Percentiles rank a stretch among this genome's conserved stretches.
phyloP scores from a whole-genome alignment of 73 alveolate species.

The Uronychia binucleata region DNA sequence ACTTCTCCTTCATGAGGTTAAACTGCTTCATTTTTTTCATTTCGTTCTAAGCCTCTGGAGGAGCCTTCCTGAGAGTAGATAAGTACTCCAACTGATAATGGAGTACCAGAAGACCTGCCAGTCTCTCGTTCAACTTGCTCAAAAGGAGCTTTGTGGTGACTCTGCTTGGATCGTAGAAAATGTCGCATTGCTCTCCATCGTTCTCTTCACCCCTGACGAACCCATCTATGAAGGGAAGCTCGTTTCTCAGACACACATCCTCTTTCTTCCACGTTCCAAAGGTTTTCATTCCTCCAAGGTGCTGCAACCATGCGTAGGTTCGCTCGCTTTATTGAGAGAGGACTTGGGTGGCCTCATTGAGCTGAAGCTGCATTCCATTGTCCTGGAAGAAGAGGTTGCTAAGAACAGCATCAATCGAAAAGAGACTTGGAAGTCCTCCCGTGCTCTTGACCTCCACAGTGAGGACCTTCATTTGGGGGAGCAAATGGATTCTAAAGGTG shows the following conservation, averaged over 20 bases:
- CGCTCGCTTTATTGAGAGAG: neutral
- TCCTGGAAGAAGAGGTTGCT: neutral
- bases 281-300: neutral
- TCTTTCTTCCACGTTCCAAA: neutral
- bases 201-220: neutral
- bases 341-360: neutral
- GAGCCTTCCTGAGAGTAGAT: neutral
- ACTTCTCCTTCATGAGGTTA: neutral
- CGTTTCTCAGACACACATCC: neutral
- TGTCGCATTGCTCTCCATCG: neutral
- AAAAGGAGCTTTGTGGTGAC: neutral
- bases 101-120: neutral
- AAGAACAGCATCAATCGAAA: neutral
- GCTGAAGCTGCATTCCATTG: neutral
- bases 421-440: neutral
- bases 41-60: neutral
- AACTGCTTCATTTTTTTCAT: neutral
- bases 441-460: constrained; percentile 10
- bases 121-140: neutral
- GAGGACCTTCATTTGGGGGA: constrained; percentile 26
- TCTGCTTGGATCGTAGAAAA: neutral
- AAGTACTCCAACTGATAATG: neutral
- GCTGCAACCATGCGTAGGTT: neutral
- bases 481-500: neutral
- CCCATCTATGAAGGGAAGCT: neutral